Percentiles rank a stretch among this genome's conserved stretches.
phyloP scores from a whole-genome alignment of 176 grass and related monocot genomes.

The Rhynchospora pubera region DNA sequence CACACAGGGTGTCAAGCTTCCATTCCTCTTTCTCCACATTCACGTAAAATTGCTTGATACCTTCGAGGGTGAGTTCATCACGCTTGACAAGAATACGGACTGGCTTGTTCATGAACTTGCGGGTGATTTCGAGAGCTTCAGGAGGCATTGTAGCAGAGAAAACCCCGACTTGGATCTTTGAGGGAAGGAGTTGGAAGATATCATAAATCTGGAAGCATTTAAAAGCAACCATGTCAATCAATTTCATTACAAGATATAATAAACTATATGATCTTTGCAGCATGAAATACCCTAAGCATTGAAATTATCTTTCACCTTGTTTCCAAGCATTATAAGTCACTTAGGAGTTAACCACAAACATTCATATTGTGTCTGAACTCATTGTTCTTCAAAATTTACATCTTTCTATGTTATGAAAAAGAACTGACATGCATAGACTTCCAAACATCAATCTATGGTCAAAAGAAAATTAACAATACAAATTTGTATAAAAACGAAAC shows the following conservation, averaged over 20 bases:
- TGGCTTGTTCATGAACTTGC: conserved; percentile 93
- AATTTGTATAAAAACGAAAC: neutral
- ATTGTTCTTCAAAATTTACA: neutral
- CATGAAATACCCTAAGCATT: neutral
- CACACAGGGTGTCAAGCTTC: conserved; percentile 91
- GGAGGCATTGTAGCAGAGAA: conserved; percentile 94
- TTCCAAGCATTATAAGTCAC: neutral
- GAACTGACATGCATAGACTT: neutral
- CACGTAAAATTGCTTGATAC: conserved; percentile 93
- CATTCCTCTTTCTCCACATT: conserved; percentile 91
- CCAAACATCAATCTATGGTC: neutral
- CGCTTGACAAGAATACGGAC: conserved; percentile 96
- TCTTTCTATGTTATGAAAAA: neutral
- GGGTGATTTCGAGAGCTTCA: conserved; percentile 82
- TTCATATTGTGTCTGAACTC: neutral
- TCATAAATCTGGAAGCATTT: conserved; percentile 65
- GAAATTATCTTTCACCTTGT: neutral
- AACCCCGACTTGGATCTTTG: conserved; percentile 79
- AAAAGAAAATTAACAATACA: neutral
- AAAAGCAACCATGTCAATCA: neutral
- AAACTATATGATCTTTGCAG: neutral
- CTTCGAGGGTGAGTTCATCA: conserved; percentile 89
- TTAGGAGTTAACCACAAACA: neutral
- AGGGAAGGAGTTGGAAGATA: conserved; percentile 83
- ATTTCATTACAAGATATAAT: neutral